Conservation (phyloP, 768 basidiomycete species). For the Kwoniella bestiolae region DNA sequence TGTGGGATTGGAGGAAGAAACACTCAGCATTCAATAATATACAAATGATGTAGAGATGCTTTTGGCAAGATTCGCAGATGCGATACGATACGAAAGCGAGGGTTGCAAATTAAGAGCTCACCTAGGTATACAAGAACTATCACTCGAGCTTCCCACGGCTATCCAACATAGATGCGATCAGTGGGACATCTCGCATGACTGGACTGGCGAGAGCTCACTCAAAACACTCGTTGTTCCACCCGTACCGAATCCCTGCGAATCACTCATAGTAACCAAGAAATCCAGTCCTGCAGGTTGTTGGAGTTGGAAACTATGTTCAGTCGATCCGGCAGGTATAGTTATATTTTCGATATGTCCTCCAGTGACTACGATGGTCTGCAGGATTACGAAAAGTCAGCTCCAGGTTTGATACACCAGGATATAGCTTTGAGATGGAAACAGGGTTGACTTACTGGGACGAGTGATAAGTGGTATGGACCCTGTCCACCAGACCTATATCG, state of each 20-base stretch:
- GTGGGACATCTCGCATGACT: not conserved
- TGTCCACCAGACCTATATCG: constrained; percentile 37
- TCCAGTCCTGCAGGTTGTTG: constrained; percentile 50
- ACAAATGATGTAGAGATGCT: no score
- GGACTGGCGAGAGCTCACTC: constrained; percentile 34
- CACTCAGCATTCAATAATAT: not conserved
- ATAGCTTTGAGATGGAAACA: not conserved
- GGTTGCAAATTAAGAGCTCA: constrained; percentile 11
- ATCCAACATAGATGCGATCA: not conserved
- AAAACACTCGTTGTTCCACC: constrained; percentile 49
- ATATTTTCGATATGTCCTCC: constrained; percentile 48
- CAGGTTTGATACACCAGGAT: not conserved
- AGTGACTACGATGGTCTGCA: constrained; percentile 33
- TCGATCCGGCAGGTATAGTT: constrained; percentile 41
- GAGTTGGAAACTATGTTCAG: constrained; percentile 41
- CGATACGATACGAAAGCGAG: not conserved
- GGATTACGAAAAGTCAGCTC: not conserved
- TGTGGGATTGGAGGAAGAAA: not conserved
- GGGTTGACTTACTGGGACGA: constrained; percentile 46
- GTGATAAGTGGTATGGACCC: constrained; percentile 38
- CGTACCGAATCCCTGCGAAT: constrained; percentile 43
- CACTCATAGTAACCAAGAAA: constrained; percentile 53
- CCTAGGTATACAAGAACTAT: constrained; percentile 44
- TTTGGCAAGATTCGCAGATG: no score
- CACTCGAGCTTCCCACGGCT: constrained; percentile 50